Evolutionary conservation across 2,329 filamentous ascomycete species (phyloP).

Genomic region (Teratosphaeriaceae sp.): DNA sequence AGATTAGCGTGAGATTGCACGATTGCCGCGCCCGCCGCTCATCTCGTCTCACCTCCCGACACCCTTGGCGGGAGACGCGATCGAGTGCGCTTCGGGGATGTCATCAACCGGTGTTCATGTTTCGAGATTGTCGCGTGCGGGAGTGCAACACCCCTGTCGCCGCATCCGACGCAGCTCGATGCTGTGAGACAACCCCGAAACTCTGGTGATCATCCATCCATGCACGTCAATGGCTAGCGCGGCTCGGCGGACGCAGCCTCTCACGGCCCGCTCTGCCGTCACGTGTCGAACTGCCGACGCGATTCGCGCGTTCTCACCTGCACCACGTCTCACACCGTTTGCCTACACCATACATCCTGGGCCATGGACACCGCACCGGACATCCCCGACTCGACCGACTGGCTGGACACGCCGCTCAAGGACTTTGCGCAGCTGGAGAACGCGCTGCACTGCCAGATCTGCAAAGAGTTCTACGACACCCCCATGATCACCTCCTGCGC

Average conservation of each 20-base stretch:
- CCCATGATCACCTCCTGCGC: slow-evolving; percentile 93
- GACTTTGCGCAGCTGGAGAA: slow-evolving; percentile 68
- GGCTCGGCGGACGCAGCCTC: too few species aligned
- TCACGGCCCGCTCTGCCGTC: neutral
- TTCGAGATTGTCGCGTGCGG: too few species aligned
- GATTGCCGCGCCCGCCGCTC: too few species aligned
- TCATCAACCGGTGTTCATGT: neutral
- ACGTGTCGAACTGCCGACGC: too few species aligned
- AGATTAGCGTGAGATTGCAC: neutral
- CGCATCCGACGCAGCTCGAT: too few species aligned
- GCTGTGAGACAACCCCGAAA: too few species aligned
- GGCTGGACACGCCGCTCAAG: slow-evolving; percentile 64
- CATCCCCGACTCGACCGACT: slow-evolving; percentile 75
- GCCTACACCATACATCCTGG: neutral
- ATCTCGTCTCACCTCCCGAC: neutral
- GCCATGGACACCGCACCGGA: slow-evolving; percentile 1
- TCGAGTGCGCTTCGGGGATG: neutral
- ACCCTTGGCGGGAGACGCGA: neutral
- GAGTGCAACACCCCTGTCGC: too few species aligned
- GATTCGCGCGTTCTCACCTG: too few species aligned
- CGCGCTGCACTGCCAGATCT: slow-evolving; percentile 88
- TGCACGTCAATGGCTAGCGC: neutral
- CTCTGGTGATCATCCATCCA: neutral
- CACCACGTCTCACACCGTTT: too few species aligned
- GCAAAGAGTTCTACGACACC: slow-evolving; percentile 93